Base-by-base conservation (phyloP, 2,329 filamentous ascomycete genomes). In the Emergomyces orientalis region DNA sequence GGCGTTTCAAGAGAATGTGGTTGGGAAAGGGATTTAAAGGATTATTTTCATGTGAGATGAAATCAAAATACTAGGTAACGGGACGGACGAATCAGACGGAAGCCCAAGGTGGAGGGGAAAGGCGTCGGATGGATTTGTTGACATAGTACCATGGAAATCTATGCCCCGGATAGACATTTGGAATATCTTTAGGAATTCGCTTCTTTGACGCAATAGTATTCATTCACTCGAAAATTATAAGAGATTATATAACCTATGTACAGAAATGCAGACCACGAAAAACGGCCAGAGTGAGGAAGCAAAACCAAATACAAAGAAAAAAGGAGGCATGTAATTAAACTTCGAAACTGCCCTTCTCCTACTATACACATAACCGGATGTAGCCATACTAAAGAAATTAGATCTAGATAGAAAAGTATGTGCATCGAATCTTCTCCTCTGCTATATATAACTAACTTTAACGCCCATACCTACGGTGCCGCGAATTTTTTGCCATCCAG, bases 391-490 rank as follows among this genome's bases (percentile, higher is more conserved):
- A 25, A 30, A 8, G 22, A 27, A 51, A 27, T 30, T 17, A 25
- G 13, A 27, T 30, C 13, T 51, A 51, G 17, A 14, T 7, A 25
- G 25, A 51, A 30, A 51, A 17, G 3, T 13, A 30, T 25, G 47
- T 51, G 34, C 13, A 3, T 6, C 14, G 17, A 7, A 2, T 19
- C 27, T 19, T n/a, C 5, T 27, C 27, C 51, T 37, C 59, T 19
- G 19, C 22, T 49, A 97, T 64, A 99, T 95, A 78, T 97, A 97
- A 74, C 89, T 96, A 71, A 97, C 92, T 79, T 97, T 97, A 66
- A 95, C 89, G 1, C 93, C 94, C 93, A 97, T 97, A 1, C 92
- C 92, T 4, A 93, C 87, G 0, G 94, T 97, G 55, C 86, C 83
- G 73, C 84, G 86, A 49, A 96, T 79, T 78, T 96, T 97, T 62